These are phyloP conservation scores for Nakaseomyces delphensis DNA, from an alignment of 1,139 yeast genomes.

Conservation along the genomic window DNA sequence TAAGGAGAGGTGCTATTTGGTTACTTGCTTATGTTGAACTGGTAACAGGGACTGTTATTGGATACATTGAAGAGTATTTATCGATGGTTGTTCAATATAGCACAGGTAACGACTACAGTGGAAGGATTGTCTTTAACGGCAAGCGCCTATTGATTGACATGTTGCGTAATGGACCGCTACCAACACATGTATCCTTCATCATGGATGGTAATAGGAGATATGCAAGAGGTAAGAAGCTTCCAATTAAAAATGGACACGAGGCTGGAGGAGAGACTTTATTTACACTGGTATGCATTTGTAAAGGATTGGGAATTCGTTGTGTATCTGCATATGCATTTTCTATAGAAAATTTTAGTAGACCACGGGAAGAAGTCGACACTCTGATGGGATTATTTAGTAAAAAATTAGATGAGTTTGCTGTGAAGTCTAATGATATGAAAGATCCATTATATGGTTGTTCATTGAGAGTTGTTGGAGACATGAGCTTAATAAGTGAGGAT, in stretches of 20 bases:
- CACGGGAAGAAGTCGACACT: constrained; percentile 68
- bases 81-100: not conserved
- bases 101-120: not conserved
- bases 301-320: constrained; percentile 57
- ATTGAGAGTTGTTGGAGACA: constrained; percentile 66
- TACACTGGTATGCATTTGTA: constrained; percentile 31
- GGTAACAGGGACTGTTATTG: not conserved
- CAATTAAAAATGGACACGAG: constrained; percentile 76
- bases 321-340: constrained; percentile 93
- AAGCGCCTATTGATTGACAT: constrained; percentile 43
- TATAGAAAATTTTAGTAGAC: constrained; percentile 85
- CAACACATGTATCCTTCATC: constrained; percentile 81
- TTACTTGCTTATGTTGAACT: not conserved
- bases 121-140: constrained; percentile 15
- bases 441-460: constrained; percentile 49
- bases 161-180: constrained; percentile 67
- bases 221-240: constrained; percentile 61
- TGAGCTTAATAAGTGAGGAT: constrained; percentile 53
- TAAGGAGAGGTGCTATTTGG: constrained; percentile 2
- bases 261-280: constrained; percentile 82
- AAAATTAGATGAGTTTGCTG: constrained; percentile 40
- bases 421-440: constrained; percentile 27
- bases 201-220: constrained; percentile 96
- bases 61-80: not conserved
- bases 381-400: constrained; percentile 71